phyloP scores from a whole-genome alignment of 2,329 filamentous ascomycete genomes.

The Ascochyta clinopodiicola region DNA sequence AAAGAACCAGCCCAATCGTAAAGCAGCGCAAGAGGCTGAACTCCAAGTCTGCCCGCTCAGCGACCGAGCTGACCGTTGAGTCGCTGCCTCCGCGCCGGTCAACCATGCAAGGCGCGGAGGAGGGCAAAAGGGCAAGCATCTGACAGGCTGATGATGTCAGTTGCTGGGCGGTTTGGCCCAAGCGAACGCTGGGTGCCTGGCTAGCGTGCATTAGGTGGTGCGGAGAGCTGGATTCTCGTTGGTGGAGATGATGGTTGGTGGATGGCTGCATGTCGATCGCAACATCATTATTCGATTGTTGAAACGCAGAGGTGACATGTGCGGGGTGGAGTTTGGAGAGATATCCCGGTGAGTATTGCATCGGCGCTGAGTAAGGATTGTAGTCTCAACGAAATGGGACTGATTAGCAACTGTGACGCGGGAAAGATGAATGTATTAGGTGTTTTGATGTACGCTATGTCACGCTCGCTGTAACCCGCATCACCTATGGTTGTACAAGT shows the following conservation, averaged over 20 bases:
- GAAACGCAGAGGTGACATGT: neutral
- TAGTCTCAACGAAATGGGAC: neutral
- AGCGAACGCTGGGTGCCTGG: slow-evolving; percentile 16
- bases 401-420: neutral
- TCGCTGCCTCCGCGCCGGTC: slow-evolving; percentile 2
- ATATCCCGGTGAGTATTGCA: neutral
- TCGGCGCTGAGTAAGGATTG: neutral
- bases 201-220: slow-evolving; percentile 5
- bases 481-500: slow-evolving; percentile 11
- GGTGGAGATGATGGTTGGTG: neutral
- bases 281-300: neutral
- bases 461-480: slow-evolving; percentile 3
- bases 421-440: neutral
- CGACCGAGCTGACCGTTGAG: neutral
- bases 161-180: neutral
- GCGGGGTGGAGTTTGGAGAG: neutral
- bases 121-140: slow-evolving; percentile 2
- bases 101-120: neutral
- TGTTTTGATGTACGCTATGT: slow-evolving; percentile 4
- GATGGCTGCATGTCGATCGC: slow-evolving; percentile 1
- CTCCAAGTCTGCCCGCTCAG: neutral
- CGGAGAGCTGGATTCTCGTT: slow-evolving; percentile 1
- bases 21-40: neutral
- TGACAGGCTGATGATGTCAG: slow-evolving; percentile 8
- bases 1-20: slow-evolving; percentile 1